A percentile compares a stretch with the other conserved stretches of the same genome.
These are phyloP conservation scores for Morella rubra DNA, from an alignment of 306 rosid genomes.

Conservation along the genomic window DNA sequence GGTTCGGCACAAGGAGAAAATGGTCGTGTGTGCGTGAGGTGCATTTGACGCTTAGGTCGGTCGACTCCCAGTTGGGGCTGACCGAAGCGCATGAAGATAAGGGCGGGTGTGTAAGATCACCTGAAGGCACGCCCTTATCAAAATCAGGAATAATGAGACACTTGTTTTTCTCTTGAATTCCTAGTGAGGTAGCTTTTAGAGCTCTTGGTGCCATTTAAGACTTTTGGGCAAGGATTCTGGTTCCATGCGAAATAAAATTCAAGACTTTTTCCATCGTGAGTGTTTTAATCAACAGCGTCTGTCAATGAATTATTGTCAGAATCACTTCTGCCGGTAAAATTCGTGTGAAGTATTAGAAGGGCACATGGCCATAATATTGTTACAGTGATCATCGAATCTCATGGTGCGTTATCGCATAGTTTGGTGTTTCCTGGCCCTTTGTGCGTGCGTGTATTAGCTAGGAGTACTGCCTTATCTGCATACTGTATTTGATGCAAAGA, in stretches of 20 bases:
- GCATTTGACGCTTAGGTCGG: too few species aligned
- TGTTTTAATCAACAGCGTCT: slow-evolving; percentile 6
- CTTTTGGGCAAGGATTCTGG: not conserved
- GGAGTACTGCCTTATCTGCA: not conserved
- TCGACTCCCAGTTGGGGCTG: too few species aligned
- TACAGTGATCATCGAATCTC: slow-evolving; percentile 14
- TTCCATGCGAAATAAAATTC: not conserved
- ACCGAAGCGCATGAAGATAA: too few species aligned
- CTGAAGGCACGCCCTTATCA: not conserved
- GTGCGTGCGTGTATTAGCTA: not conserved
- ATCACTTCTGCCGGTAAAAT: not conserved
- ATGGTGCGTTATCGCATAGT: not conserved
- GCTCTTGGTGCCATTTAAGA: too few species aligned
- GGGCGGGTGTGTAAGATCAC: not conserved
- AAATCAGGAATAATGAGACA: not conserved
- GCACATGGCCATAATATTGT: slow-evolving; percentile 8
- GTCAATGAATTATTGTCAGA: not conserved
- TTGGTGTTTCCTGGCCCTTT: not conserved
- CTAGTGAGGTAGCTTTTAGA: not conserved
- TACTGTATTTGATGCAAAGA: not conserved
- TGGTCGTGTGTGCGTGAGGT: too few species aligned
- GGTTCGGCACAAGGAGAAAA: too few species aligned
- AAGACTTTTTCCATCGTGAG: not conserved
- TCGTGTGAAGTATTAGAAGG: not conserved
- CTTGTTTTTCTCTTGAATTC: not conserved